A percentile compares a stretch with the other conserved stretches of the same genome.
Evolutionary conservation across 371 early-diverging fungal genomes (phyloP).

Genomic region (Vittaforma corneae): DNA sequence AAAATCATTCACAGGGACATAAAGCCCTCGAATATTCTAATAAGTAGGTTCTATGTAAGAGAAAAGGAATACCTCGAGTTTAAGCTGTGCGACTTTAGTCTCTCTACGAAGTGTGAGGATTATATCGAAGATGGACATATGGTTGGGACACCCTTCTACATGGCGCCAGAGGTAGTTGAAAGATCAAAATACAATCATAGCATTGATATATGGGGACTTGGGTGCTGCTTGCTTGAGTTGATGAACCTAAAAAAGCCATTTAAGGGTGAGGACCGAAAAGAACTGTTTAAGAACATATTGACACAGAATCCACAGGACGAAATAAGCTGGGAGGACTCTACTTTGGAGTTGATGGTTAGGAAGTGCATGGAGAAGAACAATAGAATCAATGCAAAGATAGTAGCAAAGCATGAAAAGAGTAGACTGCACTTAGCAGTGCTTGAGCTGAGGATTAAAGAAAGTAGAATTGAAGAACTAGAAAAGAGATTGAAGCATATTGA

Average conservation of each 20-base stretch:
- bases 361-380: conserved; percentile 34
- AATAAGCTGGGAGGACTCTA: neutral
- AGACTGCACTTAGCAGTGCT: conserved; percentile 24
- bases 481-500: conserved; percentile 33
- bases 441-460: conserved; percentile 26
- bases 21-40: conserved; percentile 78
- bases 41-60: conserved; percentile 62
- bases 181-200: conserved; percentile 45
- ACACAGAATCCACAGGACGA: conserved; percentile 10
- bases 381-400: conserved; percentile 11
- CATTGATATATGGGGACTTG: conserved; percentile 96
- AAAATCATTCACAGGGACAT: conserved; percentile 92
- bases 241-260: conserved; percentile 57
- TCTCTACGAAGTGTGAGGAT: conserved; percentile 19
- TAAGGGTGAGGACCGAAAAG: conserved; percentile 24
- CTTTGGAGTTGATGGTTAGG: conserved; percentile 19
- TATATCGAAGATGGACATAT: conserved; percentile 1
- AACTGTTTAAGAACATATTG: conserved; percentile 31
- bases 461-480: conserved; percentile 31
- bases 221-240: conserved; percentile 92
- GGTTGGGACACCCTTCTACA: conserved; percentile 51
- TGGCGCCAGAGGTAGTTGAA: conserved; percentile 57
- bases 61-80: conserved; percentile 40
- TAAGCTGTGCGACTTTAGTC: conserved; percentile 56
- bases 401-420: conserved; percentile 16